Evolutionary conservation across 208 protist genomes (phyloP), one percentile per base, ranked within the genome.

Genomic region (Zelonia costaricensis): DNA sequence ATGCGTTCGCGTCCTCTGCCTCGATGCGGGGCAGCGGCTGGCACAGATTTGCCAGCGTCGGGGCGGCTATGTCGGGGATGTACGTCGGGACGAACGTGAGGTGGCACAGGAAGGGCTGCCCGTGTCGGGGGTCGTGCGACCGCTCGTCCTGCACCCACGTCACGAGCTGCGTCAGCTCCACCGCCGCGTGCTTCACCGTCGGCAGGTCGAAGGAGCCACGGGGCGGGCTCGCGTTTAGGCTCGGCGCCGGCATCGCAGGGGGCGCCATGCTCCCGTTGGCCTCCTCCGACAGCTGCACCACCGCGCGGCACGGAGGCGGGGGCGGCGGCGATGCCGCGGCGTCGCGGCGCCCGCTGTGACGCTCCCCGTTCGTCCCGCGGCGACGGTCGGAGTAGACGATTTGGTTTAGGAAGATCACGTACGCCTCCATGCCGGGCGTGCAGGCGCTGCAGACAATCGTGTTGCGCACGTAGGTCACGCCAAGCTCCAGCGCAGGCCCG

Each of bases 401-500:
- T 10, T 67, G 51, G 46, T 69, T 38, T 0, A 80, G 55, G 40
- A 75, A 69, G 42, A 92, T 75, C 28, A 89, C 40, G 27, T 83
- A 72, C 4, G 68, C 68, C 62, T 68, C 54, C 48, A 92, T 74
- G 22, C 71, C 78, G 16, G 63, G 55, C 5, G 86, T 90, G 48
- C 48, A 69, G 40, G 75, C 78, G 46, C 68, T 77, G 69, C 82
- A 86, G 12, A 87, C 46, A 16, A 65, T 68, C 30, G 78, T 74
- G 46, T 82, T 77, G 46, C 86, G 82, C 46, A 88, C 57, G 63
- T 92, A 92, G 4, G 82, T 23, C 52, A 84, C 47, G 10, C 68
- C 67, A 6, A 92, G 22, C 42, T 92, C 82, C 0, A 86, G 49
- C 28, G 81, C 31, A 10, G 80, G 82, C 5, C 74, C 74, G 35